Evolutionary conservation across 1,139 yeast genomes (phyloP).

Genomic region (Yamadazyma atmosphaerica): DNA sequence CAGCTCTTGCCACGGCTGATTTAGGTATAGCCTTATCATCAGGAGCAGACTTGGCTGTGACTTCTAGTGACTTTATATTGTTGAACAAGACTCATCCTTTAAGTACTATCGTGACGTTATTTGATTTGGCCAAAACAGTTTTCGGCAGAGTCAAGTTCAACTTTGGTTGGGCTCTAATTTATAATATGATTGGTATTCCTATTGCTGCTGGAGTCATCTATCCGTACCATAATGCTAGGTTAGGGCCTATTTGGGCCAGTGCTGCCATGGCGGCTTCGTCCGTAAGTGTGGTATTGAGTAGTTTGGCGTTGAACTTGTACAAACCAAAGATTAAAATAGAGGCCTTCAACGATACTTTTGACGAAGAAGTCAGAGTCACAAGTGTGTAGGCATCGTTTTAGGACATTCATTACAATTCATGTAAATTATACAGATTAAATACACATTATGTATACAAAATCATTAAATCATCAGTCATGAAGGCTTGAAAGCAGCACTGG

Average conservation of each 20-base stretch:
- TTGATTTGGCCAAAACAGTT: conserved; percentile 46
- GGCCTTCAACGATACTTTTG: conserved; percentile 13
- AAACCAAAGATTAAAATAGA: conserved; percentile 33
- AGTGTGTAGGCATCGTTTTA: too few species aligned
- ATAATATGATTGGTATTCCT: conserved; percentile 56
- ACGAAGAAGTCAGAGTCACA: conserved; percentile 10
- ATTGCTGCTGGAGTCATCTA: conserved; percentile 66
- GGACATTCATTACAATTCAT: too few species aligned
- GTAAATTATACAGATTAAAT: background rate
- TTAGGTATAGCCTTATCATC: conserved; percentile 60
- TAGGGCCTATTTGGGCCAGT: conserved; percentile 66
- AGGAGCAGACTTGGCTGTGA: conserved; percentile 60
- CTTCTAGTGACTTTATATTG: conserved; percentile 58
- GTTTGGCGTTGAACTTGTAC: conserved; percentile 51
- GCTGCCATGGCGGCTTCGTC: conserved; percentile 69
- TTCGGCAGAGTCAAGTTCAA: conserved; percentile 56
- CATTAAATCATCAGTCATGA: conserved; percentile 6
- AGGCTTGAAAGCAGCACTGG: conserved; percentile 12
- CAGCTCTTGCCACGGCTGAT: conserved; percentile 60
- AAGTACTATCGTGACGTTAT: conserved; percentile 46
- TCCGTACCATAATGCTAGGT: conserved; percentile 51
- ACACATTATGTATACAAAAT: background rate
- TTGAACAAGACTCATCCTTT: conserved; percentile 49
- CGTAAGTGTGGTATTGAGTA: conserved; percentile 56
- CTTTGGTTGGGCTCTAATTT: conserved; percentile 51